Percentiles rank a stretch among this genome's conserved stretches.
Evolutionary conservation across 495 filamentous ascomycete genomes (phyloP).

Genomic region (Tuber borchii): DNA sequence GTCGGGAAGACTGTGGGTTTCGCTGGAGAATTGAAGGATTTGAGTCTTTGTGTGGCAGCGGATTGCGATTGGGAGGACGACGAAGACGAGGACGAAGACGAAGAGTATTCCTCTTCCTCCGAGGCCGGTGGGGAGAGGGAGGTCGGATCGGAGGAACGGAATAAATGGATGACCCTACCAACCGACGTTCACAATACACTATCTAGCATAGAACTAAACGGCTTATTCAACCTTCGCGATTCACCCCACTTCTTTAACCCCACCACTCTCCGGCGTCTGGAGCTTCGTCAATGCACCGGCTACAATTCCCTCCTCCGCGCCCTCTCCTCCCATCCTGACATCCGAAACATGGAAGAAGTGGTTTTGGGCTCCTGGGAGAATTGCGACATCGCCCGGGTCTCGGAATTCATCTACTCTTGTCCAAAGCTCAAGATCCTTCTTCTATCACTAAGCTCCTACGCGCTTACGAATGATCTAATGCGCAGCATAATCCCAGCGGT

Average conservation of each 20-base stretch:
- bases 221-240: not conserved
- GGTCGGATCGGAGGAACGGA: not conserved
- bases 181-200: not conserved
- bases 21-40: not conserved
- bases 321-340: not conserved
- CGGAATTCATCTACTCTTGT: slow-evolving; percentile 5
- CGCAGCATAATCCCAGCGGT: not conserved
- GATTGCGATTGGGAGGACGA: slow-evolving; percentile 5
- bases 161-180: not conserved
- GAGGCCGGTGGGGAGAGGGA: not conserved
- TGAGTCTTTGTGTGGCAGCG: not conserved
- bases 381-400: slow-evolving; percentile 5
- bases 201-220: slow-evolving; percentile 1
- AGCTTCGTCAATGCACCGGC: not conserved
- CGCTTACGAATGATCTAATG: slow-evolving; percentile 7
- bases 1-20: slow-evolving; percentile 2
- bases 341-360: slow-evolving; percentile 6
- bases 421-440: slow-evolving; percentile 3
- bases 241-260: slow-evolving; percentile 8
- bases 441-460: slow-evolving; percentile 1
- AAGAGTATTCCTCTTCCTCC: slow-evolving; percentile 1
- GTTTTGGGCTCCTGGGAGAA: slow-evolving; percentile 5
- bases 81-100: not conserved
- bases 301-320: slow-evolving; percentile 6
- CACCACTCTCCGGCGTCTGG: slow-evolving; percentile 5